Percentiles rank a stretch among this genome's conserved stretches.
These are phyloP conservation scores for Podila verticillata DNA, from an alignment of 192 early-diverging fungal genomes.

Conservation along the genomic window DNA sequence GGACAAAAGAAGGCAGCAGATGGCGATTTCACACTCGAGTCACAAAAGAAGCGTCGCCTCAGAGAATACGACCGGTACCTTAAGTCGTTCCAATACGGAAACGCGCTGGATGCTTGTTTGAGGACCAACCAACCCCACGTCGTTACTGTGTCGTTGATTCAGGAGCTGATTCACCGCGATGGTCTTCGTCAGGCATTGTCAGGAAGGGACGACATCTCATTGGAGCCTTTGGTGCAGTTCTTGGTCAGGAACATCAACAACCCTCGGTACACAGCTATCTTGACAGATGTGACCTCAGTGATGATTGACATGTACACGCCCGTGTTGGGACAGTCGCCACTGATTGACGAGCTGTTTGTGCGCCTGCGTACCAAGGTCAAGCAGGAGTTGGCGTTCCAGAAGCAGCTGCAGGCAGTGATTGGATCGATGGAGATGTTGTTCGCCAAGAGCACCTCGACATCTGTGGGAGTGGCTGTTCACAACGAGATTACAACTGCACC, in stretches of 20 bases:
- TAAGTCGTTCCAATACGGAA: slow-evolving; percentile 86
- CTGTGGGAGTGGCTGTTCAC: slow-evolving; percentile 35
- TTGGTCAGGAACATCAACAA: slow-evolving; percentile 82
- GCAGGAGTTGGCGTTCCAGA: slow-evolving; percentile 81
- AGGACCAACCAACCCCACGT: slow-evolving; percentile 65
- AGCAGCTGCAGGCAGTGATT: slow-evolving; percentile 78
- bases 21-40: slow-evolving; percentile 84
- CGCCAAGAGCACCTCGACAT: slow-evolving; percentile 54
- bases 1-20: slow-evolving; percentile 56
- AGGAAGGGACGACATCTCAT: slow-evolving; percentile 86
- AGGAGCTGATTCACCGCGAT: slow-evolving; percentile 91
- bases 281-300: slow-evolving; percentile 83
- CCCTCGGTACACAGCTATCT: slow-evolving; percentile 77
- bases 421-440: slow-evolving; percentile 90
- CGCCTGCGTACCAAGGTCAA: slow-evolving; percentile 77
- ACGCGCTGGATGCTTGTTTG: slow-evolving; percentile 89
- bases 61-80: slow-evolving; percentile 85
- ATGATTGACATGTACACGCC: slow-evolving; percentile 87
- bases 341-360: slow-evolving; percentile 81
- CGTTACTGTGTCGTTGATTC: slow-evolving; percentile 80
- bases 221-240: slow-evolving; percentile 88
- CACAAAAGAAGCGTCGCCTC: slow-evolving; percentile 67
- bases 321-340: slow-evolving; percentile 81
- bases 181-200: slow-evolving; percentile 81
- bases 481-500: slow-evolving; percentile 18